Base-by-base conservation (phyloP, 116 monocot genomes). In the Zostera marina region DNA sequence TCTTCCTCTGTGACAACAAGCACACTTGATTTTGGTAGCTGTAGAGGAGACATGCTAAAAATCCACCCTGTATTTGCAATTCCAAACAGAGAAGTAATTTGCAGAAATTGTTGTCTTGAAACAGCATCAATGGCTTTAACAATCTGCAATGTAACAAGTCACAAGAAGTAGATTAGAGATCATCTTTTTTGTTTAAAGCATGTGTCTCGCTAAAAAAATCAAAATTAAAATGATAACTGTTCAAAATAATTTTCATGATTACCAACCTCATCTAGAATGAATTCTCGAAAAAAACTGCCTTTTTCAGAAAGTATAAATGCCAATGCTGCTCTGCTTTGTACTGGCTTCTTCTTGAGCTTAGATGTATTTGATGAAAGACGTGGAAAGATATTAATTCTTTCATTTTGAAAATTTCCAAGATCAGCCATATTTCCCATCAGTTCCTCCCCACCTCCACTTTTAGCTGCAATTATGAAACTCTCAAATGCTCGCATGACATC, bases 401-500 rank as follows among this genome's bases (percentile, higher is more conserved):
- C 79, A 72, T 38, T 68, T 71, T 71, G 79, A 44, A 78, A 53
- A 62, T 58, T 64, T 40, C 76, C 85, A 45, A 96, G 85, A 54
- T 62, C 81, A 66, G 89, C 96, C 96, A 96, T 96, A 63, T 73
- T 77, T 52, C 96, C 89, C 41, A 88, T 85, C 53, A 88, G 51
- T 9, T 63, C 60, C 63, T 96, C 96, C 7, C 96, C 96, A 39
- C 96, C 96, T 23, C 96, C 96, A 68, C 96, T 96, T 76, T 88
- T 96, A 62, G 96, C 96, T 44, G 96, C 96, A 52, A 57, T 73
- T 41, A 96, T 80, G 42, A 96, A 96, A 72, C 72, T 96, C 56
- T 96, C 96, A 68, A 96, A 96, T 54, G 96, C 96, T 82, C 85
- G 96, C 96, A 96, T 96, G n/a, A 96, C 82, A 76, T 96, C 96